Percentiles rank a stretch among this genome's conserved stretches.
Conservation (phyloP, 31 red algal species). For the Odonthalia washingtoniensis region DNA sequence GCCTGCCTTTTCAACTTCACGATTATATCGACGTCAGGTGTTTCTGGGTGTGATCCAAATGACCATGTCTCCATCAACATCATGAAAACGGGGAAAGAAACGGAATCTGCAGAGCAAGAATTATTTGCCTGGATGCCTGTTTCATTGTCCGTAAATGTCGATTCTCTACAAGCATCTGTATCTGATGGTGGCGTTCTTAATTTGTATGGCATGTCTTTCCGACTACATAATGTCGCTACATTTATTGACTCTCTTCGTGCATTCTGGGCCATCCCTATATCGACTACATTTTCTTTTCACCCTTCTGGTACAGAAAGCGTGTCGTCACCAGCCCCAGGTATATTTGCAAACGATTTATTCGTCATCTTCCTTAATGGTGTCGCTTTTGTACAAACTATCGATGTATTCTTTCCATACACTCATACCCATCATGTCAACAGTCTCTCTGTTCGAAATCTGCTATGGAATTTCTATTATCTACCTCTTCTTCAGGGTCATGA, state of each 20-base stretch:
- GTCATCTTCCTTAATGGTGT: slow-evolving; percentile 33
- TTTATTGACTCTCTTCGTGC: slow-evolving; percentile 35
- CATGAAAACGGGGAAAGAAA: too few relatives aligned
- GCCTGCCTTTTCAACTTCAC: not conserved
- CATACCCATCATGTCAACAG: not conserved
- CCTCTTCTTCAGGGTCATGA: too few relatives aligned
- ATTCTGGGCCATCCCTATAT: slow-evolving; percentile 37
- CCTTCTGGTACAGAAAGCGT: slow-evolving; percentile 9
- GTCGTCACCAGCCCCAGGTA: not conserved
- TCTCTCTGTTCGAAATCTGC: slow-evolving; percentile 15
- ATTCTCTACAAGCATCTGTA: slow-evolving; percentile 7
- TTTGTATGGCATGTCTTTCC: slow-evolving; percentile 31
- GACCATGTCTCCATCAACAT: too few relatives aligned
- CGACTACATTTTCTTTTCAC: slow-evolving; percentile 18
- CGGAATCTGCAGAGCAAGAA: too few relatives aligned
- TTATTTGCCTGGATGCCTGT: not conserved
- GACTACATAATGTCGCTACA: slow-evolving; percentile 4
- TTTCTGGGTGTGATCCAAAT: not conserved
- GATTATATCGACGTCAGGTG: not conserved
- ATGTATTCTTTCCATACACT: not conserved
- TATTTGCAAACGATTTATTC: slow-evolving; percentile 16
- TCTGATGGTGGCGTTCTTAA: slow-evolving; percentile 36
- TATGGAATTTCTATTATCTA: too few relatives aligned
- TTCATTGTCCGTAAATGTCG: not conserved
- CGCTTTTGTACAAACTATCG: slow-evolving; percentile 16